Conservation (phyloP, 75 land plant species). For the Sequoiadendron giganteum region DNA sequence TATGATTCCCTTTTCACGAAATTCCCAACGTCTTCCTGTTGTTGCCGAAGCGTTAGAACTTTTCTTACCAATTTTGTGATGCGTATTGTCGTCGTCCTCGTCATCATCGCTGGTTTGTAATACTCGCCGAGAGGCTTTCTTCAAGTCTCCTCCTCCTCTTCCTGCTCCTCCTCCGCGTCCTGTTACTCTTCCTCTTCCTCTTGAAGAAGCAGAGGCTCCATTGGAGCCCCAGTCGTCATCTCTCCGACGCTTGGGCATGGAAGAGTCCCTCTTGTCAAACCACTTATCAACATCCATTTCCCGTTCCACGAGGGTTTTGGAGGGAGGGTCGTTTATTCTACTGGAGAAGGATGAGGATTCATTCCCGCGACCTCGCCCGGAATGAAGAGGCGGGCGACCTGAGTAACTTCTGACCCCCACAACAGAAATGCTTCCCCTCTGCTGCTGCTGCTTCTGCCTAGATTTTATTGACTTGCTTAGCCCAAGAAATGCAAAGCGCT, state of each 20-base stretch:
- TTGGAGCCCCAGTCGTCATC: background rate
- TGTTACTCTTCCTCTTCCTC: background rate
- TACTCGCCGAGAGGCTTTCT: background rate
- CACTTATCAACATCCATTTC: conserved; percentile 1
- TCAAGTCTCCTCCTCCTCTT: background rate
- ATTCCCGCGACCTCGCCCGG: background rate
- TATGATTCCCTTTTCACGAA: background rate
- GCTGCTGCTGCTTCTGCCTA: background rate
- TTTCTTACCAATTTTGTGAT: too few relatives aligned
- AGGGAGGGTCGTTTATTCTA: background rate
- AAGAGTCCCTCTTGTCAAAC: background rate
- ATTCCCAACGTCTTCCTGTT: background rate
- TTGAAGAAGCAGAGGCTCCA: background rate
- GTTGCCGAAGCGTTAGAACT: too few relatives aligned
- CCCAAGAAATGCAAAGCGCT: background rate
- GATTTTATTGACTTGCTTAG: background rate
- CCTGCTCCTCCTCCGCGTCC: background rate
- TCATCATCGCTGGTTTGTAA: background rate
- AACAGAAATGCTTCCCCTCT: background rate
- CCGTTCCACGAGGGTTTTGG: conserved; percentile 2
- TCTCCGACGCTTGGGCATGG: background rate
- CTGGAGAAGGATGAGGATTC: background rate
- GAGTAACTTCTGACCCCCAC: conserved; percentile 1
- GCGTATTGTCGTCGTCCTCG: background rate
- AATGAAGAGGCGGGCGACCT: background rate